A percentile compares a stretch with the other conserved stretches of the same genome.
Conservation (phyloP, 2,329 filamentous ascomycete genomes). For the Didymella exigua region DNA sequence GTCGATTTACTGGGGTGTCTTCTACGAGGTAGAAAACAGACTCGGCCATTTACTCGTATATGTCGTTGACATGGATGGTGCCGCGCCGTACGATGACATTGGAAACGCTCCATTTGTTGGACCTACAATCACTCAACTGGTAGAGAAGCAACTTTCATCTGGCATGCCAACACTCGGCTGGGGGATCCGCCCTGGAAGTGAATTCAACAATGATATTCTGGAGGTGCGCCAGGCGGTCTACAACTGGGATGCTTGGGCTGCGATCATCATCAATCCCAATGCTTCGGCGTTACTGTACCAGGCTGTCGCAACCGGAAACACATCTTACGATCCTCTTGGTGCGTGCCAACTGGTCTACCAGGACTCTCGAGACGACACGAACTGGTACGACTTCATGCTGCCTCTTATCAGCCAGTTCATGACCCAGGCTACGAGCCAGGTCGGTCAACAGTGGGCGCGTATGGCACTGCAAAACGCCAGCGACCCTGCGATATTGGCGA, state of each 20-base stretch:
- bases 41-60: slow-evolving; percentile 58
- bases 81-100: slow-evolving; percentile 56
- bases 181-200: slow-evolving; percentile 53
- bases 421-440: slow-evolving; percentile 53
- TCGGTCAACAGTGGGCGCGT: slow-evolving; percentile 55
- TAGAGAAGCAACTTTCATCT: slow-evolving; percentile 51
- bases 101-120: slow-evolving; percentile 60
- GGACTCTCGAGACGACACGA: slow-evolving; percentile 62
- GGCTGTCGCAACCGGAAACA: slow-evolving; percentile 61
- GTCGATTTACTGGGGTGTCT: slow-evolving; percentile 66
- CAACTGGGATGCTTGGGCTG: slow-evolving; percentile 64
- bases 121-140: slow-evolving; percentile 56
- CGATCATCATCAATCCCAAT: slow-evolving; percentile 67
- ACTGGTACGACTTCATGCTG: slow-evolving; percentile 59
- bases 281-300: slow-evolving; percentile 63
- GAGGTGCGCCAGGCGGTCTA: slow-evolving; percentile 65
- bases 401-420: slow-evolving; percentile 59
- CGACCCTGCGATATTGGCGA: slow-evolving; percentile 47
- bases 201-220: slow-evolving; percentile 62
- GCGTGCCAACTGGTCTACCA: slow-evolving; percentile 63
- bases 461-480: slow-evolving; percentile 52
- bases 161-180: slow-evolving; percentile 56
- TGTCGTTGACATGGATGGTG: slow-evolving; percentile 68
- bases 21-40: slow-evolving; percentile 55
- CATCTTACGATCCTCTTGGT: slow-evolving; percentile 64